A percentile compares a stretch with the other conserved stretches of the same genome.
phyloP scores from a whole-genome alignment of 768 basidiomycete species.

The Leccinum broughii region DNA sequence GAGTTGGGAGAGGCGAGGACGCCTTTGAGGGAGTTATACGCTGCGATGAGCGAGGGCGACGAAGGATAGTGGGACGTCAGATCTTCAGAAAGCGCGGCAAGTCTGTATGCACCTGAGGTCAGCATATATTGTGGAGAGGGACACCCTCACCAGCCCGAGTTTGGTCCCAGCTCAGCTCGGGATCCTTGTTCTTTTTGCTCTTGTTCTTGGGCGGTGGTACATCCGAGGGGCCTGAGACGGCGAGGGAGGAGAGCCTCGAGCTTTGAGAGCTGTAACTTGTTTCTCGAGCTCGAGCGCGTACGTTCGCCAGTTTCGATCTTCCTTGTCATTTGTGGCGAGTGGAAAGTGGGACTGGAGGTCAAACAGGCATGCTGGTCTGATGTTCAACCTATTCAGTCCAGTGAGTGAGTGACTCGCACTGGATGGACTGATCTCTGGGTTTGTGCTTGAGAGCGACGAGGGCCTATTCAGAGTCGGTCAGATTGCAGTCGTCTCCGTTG shows the following conservation, averaged over 20 bases:
- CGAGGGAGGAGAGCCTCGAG: background rate
- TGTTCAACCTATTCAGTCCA: too few relatives aligned
- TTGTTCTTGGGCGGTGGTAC: conserved; percentile 29
- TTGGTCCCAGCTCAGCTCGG: conserved; percentile 25
- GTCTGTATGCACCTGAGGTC: conserved; percentile 7
- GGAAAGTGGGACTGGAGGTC: conserved; percentile 31
- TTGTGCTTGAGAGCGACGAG: too few relatives aligned
- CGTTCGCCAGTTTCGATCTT: conserved; percentile 20
- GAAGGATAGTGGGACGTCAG: conserved; percentile 21
- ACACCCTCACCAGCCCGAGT: conserved; percentile 14
- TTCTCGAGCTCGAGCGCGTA: conserved; percentile 34
- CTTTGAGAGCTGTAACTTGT: conserved; percentile 21
- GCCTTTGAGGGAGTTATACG: conserved; percentile 25
- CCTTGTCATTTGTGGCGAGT: background rate
- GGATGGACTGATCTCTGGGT: too few relatives aligned
- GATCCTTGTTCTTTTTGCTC: conserved; percentile 22
- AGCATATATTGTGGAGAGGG: conserved; percentile 1
- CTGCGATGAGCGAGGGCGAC: conserved; percentile 24
- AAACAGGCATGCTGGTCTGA: too few relatives aligned
- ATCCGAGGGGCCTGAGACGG: conserved; percentile 13
- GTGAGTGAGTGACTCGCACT: too few relatives aligned
- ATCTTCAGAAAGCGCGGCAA: conserved; percentile 18
- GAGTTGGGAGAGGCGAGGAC: conserved; percentile 10
- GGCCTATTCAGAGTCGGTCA: too few relatives aligned
- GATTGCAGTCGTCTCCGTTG: too few relatives aligned